These are phyloP conservation scores for Metarhizium album DNA, from an alignment of 2,329 filamentous ascomycete species.

Conservation along the genomic window DNA sequence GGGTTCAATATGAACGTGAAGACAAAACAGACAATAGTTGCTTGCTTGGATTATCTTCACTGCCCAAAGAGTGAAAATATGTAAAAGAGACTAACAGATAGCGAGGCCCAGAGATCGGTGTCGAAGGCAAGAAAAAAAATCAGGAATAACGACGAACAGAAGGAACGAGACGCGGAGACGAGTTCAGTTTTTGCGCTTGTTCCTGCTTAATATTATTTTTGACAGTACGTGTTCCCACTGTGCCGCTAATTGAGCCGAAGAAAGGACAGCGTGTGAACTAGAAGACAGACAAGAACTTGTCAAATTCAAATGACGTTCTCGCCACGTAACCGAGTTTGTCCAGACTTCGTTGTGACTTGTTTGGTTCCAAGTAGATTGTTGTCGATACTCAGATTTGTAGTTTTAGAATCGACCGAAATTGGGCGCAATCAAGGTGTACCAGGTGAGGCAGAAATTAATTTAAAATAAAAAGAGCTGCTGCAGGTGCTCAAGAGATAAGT, in stretches of 20 bases:
- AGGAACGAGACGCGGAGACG: neutral
- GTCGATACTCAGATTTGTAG: neutral
- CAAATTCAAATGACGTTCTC: neutral
- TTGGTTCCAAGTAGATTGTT: neutral
- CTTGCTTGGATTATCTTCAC: neutral
- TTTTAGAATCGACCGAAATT: neutral
- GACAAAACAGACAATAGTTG: constrained; percentile 4
- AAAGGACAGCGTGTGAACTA: neutral
- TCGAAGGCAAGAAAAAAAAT: neutral
- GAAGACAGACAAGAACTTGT: neutral
- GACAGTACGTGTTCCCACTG: neutral
- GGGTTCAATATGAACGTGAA: neutral
- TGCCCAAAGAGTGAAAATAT: neutral
- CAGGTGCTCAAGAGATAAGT: constrained; percentile 1
- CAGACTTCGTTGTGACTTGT: neutral
- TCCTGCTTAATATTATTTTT: neutral
- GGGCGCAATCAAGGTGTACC: neutral
- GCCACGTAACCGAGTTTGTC: neutral
- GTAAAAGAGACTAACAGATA: neutral
- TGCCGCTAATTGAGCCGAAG: neutral
- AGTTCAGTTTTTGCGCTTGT: neutral
- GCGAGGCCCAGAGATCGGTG: neutral
- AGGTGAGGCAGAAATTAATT: neutral
- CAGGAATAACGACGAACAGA: neutral
- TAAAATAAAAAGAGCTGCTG: neutral